phyloP scores from a whole-genome alignment of 495 filamentous ascomycete genomes.

The Aspergillus ellipticus region DNA sequence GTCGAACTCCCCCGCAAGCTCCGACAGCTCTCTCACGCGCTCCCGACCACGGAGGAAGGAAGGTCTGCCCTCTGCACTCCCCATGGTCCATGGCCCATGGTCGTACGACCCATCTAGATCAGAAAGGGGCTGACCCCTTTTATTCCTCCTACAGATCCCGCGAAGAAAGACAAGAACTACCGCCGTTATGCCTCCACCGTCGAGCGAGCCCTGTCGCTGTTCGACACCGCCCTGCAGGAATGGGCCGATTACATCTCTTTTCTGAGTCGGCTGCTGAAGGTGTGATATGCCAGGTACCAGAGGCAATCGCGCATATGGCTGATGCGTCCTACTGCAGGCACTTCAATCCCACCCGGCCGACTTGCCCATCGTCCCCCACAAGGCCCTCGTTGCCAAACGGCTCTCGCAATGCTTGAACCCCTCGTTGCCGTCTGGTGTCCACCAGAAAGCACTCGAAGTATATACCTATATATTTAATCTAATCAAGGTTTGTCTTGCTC shows the following conservation, averaged over 20 bases:
- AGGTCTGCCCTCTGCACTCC: conserved; percentile 33
- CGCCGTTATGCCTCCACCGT: conserved; percentile 87
- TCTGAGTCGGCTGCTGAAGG: conserved; percentile 86
- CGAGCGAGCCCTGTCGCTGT: conserved; percentile 82
- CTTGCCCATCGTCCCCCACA: conserved; percentile 72
- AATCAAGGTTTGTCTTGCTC: conserved; percentile 27
- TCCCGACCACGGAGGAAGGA: conserved; percentile 52
- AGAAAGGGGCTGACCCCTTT: conserved; percentile 3
- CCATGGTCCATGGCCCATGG: neutral
- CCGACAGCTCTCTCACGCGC: conserved; percentile 67
- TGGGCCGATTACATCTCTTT: conserved; percentile 99
- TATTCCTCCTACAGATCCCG: conserved; percentile 45
- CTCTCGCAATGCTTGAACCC: conserved; percentile 94
- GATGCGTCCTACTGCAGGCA: conserved; percentile 53
- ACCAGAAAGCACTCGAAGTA: conserved; percentile 95
- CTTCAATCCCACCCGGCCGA: conserved; percentile 80
- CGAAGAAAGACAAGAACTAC: conserved; percentile 84
- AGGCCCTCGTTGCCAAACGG: conserved; percentile 78
- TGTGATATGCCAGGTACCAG: conserved; percentile 27
- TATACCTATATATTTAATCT: conserved; percentile 78
- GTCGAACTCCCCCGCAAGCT: conserved; percentile 72
- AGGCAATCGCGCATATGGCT: conserved; percentile 17
- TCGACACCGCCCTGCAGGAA: conserved; percentile 91
- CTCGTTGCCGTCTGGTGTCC: conserved; percentile 90
- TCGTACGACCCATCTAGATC: neutral